phyloP scores from a whole-genome alignment of 75 land plant genomes.

The Pinus tabuliformis region DNA sequence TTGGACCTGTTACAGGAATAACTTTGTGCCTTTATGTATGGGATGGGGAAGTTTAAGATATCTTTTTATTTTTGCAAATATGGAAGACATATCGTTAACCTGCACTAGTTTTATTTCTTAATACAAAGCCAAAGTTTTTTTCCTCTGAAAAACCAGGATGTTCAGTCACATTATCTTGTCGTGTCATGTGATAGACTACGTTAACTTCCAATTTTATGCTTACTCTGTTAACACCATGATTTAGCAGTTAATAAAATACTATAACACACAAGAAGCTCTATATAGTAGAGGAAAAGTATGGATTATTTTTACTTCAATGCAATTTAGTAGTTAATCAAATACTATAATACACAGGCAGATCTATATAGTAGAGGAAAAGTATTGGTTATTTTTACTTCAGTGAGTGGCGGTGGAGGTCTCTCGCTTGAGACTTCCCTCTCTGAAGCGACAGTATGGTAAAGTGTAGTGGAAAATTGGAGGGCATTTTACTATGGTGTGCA shows the following conservation, averaged over 20 bases:
- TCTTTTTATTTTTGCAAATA: too few species aligned
- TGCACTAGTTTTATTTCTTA: too few species aligned
- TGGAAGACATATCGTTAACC: too few species aligned
- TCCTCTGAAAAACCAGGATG: constrained; percentile 21
- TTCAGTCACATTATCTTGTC: constrained; percentile 27
- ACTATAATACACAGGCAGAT: constrained; percentile 16
- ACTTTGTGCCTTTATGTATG: too few species aligned
- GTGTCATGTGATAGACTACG: constrained; percentile 27
- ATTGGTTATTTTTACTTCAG: constrained; percentile 24
- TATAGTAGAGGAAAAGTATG: too few species aligned
- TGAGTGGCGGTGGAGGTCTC: constrained; percentile 1
- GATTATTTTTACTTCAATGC: too few species aligned
- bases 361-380: constrained; percentile 31
- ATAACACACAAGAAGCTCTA: too few species aligned
- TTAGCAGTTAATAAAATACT: not conserved
- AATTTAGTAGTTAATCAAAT: too few species aligned
- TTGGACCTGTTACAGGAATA: too few species aligned
- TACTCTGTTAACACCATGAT: constrained; percentile 14
- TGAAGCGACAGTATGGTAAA: constrained; percentile 8
- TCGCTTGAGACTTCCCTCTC: constrained; percentile 12
- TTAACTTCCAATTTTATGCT: constrained; percentile 44
- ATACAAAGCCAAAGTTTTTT: too few species aligned
- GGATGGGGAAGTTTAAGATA: too few species aligned
- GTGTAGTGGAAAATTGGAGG: constrained; percentile 6
- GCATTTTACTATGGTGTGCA: constrained; percentile 28